Base-by-base conservation (phyloP, 306 rosid genomes). In the Vigna hirtella region DNA sequence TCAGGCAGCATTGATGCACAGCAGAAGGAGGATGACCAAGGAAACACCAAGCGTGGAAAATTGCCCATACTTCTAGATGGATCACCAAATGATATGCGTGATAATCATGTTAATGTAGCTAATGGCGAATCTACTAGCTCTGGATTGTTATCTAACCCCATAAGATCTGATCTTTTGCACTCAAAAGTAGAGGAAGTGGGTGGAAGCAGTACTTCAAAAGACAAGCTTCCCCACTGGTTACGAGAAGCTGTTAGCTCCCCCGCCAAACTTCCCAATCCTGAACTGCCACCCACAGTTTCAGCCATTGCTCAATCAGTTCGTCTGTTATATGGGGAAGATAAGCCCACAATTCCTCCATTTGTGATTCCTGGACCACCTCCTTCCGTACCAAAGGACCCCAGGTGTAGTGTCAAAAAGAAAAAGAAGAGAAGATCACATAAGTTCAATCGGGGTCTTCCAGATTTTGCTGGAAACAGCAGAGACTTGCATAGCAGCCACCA, bases 201-300 rank as follows among this genome's bases (percentile, higher is more conserved):
- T 32, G 98, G 93, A 65, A 85, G 87, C 73, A 86, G 89, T 82
- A 79, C 88, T 74, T 83, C 97, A 36, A 93, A 86, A 87, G 94
- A 87, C 86, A 93, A 85, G 82, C 91, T 96, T 80, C 99, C 99
- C 45, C 99, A 96, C 79, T 96, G 99, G 99, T 87, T 96, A 76
- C 90, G 98, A n/a, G 88, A 96, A 85, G 99, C 96, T 36, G 99
- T 96, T 65, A 84, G 81, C 66, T 83, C 88, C 72, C 93, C 98
- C 32, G 82, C 86, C 55, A 96, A 90, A 82, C 88, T 78, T 28
- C 89, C 93, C 66, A 96, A 85, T 55, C 89, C 91, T 67, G 88
- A 96, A 76, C 90, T 96, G 56, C 98, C 99, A 30, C 98, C 99
- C 7, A 85, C 93, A 26, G 96, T 96, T 24, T 89, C 94, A 5